phyloP scores from a whole-genome alignment of 2,329 filamentous ascomycete species.

The Phaeosphaeriaceae sp. region DNA sequence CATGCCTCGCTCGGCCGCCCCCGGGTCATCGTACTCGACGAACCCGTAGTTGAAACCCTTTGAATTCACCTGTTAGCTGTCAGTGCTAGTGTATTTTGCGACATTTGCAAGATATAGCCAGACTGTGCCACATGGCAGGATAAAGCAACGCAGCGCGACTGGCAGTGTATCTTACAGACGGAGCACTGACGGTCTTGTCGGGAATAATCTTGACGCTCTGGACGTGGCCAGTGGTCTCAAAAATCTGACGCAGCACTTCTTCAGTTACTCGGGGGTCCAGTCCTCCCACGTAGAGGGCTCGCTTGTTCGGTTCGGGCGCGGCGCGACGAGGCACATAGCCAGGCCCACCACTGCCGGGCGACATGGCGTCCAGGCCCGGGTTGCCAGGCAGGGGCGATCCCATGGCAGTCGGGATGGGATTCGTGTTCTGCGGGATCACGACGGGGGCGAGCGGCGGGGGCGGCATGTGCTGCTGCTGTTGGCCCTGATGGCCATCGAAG shows the following conservation, averaged over 20 bases:
- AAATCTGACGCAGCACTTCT: constrained; percentile 95
- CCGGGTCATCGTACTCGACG: constrained; percentile 97
- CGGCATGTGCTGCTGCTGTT: constrained; percentile 78
- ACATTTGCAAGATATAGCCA: constrained; percentile 16
- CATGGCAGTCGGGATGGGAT: constrained; percentile 91
- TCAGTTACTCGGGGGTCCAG: constrained; percentile 95
- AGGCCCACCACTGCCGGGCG: constrained; percentile 76
- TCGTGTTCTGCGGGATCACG: constrained; percentile 93
- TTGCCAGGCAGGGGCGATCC: constrained; percentile 82
- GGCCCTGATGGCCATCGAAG: constrained; percentile 77
- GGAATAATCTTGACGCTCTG: constrained; percentile 99
- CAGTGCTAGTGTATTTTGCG: constrained; percentile 13
- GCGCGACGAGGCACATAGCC: constrained; percentile 81
- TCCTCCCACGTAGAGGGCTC: constrained; percentile 93
- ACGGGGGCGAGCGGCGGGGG: constrained; percentile 84
- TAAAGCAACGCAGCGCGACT: constrained; percentile 17
- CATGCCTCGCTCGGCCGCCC: constrained; percentile 96
- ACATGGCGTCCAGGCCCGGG: constrained; percentile 78
- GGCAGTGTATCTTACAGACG: constrained; percentile 25
- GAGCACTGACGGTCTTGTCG: constrained; percentile 90
- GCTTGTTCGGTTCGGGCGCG: constrained; percentile 97
- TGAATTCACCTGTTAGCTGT: constrained; percentile 28
- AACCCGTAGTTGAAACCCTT: constrained; percentile 99
- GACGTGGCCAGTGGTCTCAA: constrained; percentile 97
- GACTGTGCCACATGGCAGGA: constrained; percentile 4